These are phyloP conservation scores for Pachyrhizus erosus DNA, from an alignment of 306 rosid genomes.

Conservation along the genomic window DNA sequence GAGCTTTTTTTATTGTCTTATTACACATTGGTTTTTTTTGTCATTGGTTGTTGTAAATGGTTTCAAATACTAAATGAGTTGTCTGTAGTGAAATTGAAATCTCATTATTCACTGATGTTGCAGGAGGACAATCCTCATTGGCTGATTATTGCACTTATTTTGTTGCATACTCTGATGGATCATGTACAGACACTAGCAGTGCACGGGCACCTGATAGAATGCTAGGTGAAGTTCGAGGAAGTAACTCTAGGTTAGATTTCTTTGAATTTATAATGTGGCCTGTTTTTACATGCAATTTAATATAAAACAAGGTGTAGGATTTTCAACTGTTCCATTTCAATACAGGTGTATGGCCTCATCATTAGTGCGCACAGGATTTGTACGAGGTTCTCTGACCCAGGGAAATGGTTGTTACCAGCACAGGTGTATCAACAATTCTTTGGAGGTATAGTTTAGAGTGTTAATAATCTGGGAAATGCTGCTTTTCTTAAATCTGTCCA, in stretches of 20 bases:
- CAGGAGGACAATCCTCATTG: slow-evolving; percentile 99
- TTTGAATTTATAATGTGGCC: slow-evolving; percentile 7
- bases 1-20: slow-evolving; percentile 18
- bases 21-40: slow-evolving; percentile 5
- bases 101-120: slow-evolving; percentile 45
- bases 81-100: slow-evolving; percentile 14
- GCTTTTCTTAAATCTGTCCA: background rate
- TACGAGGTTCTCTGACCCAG: slow-evolving; percentile 92
- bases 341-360: slow-evolving; percentile 97
- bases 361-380: slow-evolving; percentile 92
- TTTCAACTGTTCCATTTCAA: slow-evolving; percentile 42
- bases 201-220: slow-evolving; percentile 98
- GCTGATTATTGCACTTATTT: slow-evolving; percentile 99
- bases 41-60: slow-evolving; percentile 1
- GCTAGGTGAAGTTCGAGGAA: slow-evolving; percentile 97
- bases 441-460: slow-evolving; percentile 67
- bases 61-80: slow-evolving; percentile 14
- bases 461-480: background rate
- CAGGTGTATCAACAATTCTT: slow-evolving; percentile 76
- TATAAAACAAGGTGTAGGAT: slow-evolving; percentile 26
- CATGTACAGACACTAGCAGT: slow-evolving; percentile 91
- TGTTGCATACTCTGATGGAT: slow-evolving; percentile 96
- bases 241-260: slow-evolving; percentile 78
- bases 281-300: background rate
- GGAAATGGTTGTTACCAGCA: slow-evolving; percentile 99